phyloP scores from a whole-genome alignment of 768 basidiomycete species.

The Auriscalpium microsporum region DNA sequence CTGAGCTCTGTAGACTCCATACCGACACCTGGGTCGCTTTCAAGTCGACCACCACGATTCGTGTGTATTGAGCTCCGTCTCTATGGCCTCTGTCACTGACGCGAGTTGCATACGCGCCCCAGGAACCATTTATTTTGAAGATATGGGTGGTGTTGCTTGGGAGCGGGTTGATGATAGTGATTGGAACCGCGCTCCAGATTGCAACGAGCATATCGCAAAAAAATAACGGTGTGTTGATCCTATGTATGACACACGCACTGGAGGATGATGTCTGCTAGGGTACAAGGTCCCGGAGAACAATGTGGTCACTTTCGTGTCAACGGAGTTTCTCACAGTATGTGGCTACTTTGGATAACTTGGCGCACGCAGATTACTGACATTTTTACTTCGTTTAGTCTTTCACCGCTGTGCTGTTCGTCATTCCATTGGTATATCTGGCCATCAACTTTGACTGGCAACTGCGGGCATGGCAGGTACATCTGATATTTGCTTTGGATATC shows the following conservation, averaged over 20 bases:
- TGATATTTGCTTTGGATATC: background rate
- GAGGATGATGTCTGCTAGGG: slow-evolving; percentile 27
- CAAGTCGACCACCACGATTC: slow-evolving; percentile 1
- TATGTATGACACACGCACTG: too few relatives aligned
- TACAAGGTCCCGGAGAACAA: slow-evolving; percentile 44
- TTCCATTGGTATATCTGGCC: slow-evolving; percentile 45
- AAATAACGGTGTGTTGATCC: slow-evolving; percentile 1
- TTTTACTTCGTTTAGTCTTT: slow-evolving; percentile 35
- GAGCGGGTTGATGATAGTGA: background rate
- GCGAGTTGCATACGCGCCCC: background rate
- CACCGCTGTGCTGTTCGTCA: slow-evolving; percentile 43
- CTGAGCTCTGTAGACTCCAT: too few relatives aligned
- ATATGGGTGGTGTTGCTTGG: slow-evolving; percentile 5
- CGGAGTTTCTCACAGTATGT: slow-evolving; percentile 37
- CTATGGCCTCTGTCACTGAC: background rate
- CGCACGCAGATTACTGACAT: background rate
- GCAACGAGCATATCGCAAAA: background rate
- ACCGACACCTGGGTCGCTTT: too few relatives aligned
- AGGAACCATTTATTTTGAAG: slow-evolving; percentile 3
- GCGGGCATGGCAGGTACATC: slow-evolving; percentile 47
- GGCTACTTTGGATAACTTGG: background rate
- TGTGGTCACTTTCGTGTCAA: slow-evolving; percentile 40
- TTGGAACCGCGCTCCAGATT: slow-evolving; percentile 8
- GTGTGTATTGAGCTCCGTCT: background rate
- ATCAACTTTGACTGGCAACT: slow-evolving; percentile 45